Percentiles rank a stretch among this genome's conserved stretches.
These are phyloP conservation scores for Cornus florida DNA, from an alignment of 148 eudicot genomes.

Conservation along the genomic window DNA sequence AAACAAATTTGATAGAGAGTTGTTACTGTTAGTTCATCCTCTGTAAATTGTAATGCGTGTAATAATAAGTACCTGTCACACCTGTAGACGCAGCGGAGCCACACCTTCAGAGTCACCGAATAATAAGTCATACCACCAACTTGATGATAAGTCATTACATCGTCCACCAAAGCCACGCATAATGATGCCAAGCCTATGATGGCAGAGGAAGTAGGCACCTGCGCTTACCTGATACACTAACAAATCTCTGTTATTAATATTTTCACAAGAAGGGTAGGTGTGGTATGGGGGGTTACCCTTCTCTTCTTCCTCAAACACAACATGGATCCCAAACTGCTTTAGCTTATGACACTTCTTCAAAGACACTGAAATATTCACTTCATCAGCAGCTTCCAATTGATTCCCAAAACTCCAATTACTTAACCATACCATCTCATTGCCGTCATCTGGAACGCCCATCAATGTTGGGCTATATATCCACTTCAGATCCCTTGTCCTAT, in stretches of 20 bases:
- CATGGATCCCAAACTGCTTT: background rate
- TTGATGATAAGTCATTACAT: too few relatives aligned
- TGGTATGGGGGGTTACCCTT: background rate
- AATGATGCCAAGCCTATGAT: background rate
- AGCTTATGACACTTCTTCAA: background rate
- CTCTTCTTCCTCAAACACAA: conserved; percentile 1
- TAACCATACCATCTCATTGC: background rate
- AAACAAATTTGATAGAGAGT: too few relatives aligned
- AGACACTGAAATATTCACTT: background rate
- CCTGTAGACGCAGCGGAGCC: too few relatives aligned
- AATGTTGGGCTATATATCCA: conserved; percentile 6
- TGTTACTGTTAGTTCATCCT: too few relatives aligned
- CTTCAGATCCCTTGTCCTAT: conserved; percentile 2
- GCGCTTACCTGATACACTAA: background rate
- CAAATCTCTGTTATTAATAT: background rate
- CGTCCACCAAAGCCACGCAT: too few relatives aligned
- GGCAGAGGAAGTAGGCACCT: background rate
- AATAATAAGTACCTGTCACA: too few relatives aligned
- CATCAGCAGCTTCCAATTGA: background rate
- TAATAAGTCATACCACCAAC: too few relatives aligned
- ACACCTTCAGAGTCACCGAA: too few relatives aligned
- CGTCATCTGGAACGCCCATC: background rate
- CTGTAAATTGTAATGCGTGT: too few relatives aligned
- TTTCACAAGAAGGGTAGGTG: background rate
- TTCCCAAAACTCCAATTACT: background rate